These are phyloP conservation scores for Berberis vulgaris DNA, from an alignment of 164 flowering plant genomes.

Conservation along the genomic window DNA sequence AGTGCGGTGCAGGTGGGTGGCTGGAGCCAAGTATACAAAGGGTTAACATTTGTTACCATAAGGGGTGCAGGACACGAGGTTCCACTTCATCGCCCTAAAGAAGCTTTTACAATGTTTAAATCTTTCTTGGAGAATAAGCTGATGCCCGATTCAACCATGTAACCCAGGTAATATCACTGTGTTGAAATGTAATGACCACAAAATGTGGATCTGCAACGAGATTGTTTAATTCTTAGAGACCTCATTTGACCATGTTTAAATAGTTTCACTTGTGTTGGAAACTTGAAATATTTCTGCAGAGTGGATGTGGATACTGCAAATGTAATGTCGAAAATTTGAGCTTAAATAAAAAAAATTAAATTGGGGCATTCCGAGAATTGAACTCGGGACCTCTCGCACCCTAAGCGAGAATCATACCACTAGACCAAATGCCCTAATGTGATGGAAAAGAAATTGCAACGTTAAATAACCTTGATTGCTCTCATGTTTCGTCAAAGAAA, in stretches of 20 bases:
- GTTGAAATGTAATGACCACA: no score
- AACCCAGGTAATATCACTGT: background rate
- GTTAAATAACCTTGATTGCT: no score
- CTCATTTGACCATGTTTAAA: no score
- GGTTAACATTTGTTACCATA: conserved; percentile 78
- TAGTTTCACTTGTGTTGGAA: no score
- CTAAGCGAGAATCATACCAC: conserved; percentile 38
- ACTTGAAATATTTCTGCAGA: no score
- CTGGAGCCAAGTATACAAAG: conserved; percentile 94
- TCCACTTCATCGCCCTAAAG: conserved; percentile 90
- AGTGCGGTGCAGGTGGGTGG: conserved; percentile 71
- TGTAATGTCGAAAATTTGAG: no score
- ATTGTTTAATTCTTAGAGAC: no score
- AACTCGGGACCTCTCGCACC: conserved; percentile 26
- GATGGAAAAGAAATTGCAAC: no score
- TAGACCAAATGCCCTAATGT: conserved; percentile 17
- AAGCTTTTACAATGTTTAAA: conserved; percentile 73
- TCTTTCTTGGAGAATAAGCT: conserved; percentile 74
- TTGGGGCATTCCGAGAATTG: conserved; percentile 12
- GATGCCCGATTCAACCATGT: conserved; percentile 36
- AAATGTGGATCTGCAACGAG: no score
- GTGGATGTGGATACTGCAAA: no score
- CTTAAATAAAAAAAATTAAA: no score
- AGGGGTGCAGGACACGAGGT: conserved; percentile 97
- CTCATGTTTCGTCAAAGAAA: no score